A percentile compares a stretch with the other conserved stretches of the same genome.
phyloP scores from a whole-genome alignment of 768 basidiomycete genomes.

The Boletales sp. region DNA sequence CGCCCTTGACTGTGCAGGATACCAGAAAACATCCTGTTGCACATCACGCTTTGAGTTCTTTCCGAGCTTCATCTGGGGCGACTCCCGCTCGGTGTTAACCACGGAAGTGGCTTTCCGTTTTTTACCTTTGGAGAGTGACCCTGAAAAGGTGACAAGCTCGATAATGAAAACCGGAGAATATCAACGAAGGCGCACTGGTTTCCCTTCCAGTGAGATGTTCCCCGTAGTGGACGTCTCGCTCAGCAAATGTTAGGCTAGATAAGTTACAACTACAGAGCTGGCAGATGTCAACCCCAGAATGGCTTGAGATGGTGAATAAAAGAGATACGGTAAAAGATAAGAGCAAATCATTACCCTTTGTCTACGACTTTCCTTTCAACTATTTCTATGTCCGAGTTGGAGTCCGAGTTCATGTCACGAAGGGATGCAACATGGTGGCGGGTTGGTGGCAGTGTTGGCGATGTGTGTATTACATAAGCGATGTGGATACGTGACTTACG shows the following conservation, averaged over 20 bases:
- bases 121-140: conserved; percentile 7
- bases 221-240: conserved; percentile 56
- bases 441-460: conserved; percentile 8
- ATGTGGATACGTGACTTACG: conserved; percentile 14
- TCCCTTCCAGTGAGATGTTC: conserved; percentile 36
- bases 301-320: conserved; percentile 6
- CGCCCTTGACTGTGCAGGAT: conserved; percentile 37
- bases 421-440: not conserved
- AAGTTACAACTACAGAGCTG: conserved; percentile 50
- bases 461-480: conserved; percentile 22
- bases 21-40: conserved; percentile 62
- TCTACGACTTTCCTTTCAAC: conserved; percentile 5
- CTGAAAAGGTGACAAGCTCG: conserved; percentile 10
- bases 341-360: conserved; percentile 8
- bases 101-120: conserved; percentile 11
- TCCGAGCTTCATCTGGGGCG: not conserved
- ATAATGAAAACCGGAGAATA: not conserved
- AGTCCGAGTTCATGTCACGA: conserved; percentile 14
- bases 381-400: conserved; percentile 22
- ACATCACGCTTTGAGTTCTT: conserved; percentile 8
- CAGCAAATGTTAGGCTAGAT: conserved; percentile 27
- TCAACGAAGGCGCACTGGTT: conserved; percentile 2
- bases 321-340: not conserved
- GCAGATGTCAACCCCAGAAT: conserved; percentile 34
- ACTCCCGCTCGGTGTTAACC: not conserved